Evolutionary conservation across 2,329 filamentous ascomycete genomes (phyloP), one percentile per base, ranked within the genome.

Genomic region (Gnomoniopsis sp.): DNA sequence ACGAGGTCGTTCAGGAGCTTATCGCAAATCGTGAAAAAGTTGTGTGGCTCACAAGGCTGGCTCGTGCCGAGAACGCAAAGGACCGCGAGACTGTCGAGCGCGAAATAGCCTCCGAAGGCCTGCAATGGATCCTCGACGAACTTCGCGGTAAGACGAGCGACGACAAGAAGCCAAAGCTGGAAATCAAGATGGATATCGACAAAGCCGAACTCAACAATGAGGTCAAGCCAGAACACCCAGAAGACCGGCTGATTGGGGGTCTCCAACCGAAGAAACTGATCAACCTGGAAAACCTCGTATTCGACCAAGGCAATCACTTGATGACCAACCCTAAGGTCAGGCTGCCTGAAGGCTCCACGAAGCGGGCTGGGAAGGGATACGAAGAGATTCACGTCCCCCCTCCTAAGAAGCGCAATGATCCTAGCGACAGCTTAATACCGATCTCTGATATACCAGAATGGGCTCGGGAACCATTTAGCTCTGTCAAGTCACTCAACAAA

Each of bases 321-420:
- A 99, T 98, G 93, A 98, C 95, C n/a, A 99, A 99, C 68, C 90
- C 92, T 7, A 97, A 92, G 70, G 95, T 99, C 49, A 89, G 90
- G 63, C 81, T 99, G 21, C 95, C 95, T 0, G 91, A 96, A 71
- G 95, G 95, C 12, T 96, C 95, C 2, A 97, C 91, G 0, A 97
- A 98, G 74, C 86, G 92, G 50, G 91, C 90, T 0, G 97, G 97
- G 77, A 99, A 99, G 74, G 95, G 95, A 36, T 99, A 98, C 66
- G 95, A 99, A 74, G 95, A 99, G 70, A 97, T 98, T 59, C 95
- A 99, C 70, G 93, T 99, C 3, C 95, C 95, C 8, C 85, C 91
- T 6, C 96, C 96, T 1, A 96, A 96, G 77, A 88, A 91, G 66
- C 91, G 89, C 62, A 87, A 83, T 64, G 91, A 96, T 62, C 85